Percentiles rank a stretch among this genome's conserved stretches.
phyloP scores from a whole-genome alignment of 1,284 basidiomycete genomes.

The Stereum hirsutum region DNA sequence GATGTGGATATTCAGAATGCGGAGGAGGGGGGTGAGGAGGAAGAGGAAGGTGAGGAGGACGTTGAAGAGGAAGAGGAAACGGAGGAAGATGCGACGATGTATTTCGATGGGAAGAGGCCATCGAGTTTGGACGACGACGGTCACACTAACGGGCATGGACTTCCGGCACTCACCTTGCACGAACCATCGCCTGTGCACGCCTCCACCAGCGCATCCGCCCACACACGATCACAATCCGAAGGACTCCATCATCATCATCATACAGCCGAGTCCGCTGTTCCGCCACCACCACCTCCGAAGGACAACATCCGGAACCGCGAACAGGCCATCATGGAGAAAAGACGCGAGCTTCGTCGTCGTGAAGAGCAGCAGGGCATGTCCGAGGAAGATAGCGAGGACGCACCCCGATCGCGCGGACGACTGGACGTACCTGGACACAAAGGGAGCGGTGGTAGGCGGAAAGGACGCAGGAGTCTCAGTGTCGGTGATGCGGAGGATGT shows the following conservation, averaged over 20 bases:
- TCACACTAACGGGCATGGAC: not conserved
- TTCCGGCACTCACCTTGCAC: not conserved
- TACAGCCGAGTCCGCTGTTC: constrained; percentile 23
- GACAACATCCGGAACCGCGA: constrained; percentile 61
- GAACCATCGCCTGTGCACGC: constrained; percentile 1
- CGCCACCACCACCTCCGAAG: constrained; percentile 46
- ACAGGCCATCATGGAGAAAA: constrained; percentile 62
- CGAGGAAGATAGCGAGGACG: too few species aligned
- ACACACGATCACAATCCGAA: too few species aligned
- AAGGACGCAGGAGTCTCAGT: constrained; percentile 60
- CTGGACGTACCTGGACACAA: too few species aligned
- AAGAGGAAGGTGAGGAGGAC: constrained; percentile 7
- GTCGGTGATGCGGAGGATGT: constrained; percentile 55
- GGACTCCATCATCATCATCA: constrained; percentile 13
- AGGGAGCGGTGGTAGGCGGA: constrained; percentile 41
- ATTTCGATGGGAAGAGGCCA: too few species aligned
- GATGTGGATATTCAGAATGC: constrained; percentile 10
- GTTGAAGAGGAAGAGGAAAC: not conserved
- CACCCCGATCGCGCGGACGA: too few species aligned
- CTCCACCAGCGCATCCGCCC: constrained; percentile 9
- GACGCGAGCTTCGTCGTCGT: constrained; percentile 49
- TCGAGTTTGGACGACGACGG: not conserved
- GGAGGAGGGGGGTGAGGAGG: constrained; percentile 17
- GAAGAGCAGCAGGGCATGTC: constrained; percentile 37
- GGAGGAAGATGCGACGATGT: too few species aligned